These are phyloP conservation scores for Zygoascus tannicola DNA, from an alignment of 805 yeast genomes.

Conservation along the genomic window DNA sequence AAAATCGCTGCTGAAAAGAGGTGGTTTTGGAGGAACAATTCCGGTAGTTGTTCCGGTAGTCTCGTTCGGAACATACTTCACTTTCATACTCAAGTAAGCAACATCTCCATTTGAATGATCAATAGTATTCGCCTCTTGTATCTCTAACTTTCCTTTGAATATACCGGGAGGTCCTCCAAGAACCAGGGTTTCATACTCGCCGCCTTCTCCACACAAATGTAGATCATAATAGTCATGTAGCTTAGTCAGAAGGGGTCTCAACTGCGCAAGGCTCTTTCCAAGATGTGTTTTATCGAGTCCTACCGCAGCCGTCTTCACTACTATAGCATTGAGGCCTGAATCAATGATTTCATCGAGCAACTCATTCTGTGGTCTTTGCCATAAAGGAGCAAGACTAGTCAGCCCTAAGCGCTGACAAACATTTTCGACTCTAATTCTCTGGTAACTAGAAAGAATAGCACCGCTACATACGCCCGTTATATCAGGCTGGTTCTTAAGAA, in stretches of 20 bases:
- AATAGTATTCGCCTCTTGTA: conserved; percentile 34
- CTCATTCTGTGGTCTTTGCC: conserved; percentile 82
- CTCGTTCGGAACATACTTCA: conserved; percentile 34
- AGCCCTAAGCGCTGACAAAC: conserved; percentile 71
- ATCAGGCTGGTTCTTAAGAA: conserved; percentile 53
- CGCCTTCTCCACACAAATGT: conserved; percentile 98
- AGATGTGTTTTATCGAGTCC: conserved; percentile 63
- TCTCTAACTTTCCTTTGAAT: conserved; percentile 44
- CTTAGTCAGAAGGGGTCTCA: conserved; percentile 44
- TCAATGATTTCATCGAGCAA: conserved; percentile 74
- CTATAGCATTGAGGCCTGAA: conserved; percentile 62
- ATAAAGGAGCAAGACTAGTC: conserved; percentile 63
- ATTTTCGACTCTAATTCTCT: conserved; percentile 85
- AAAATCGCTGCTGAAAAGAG: conserved; percentile 29
- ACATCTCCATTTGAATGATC: conserved; percentile 57
- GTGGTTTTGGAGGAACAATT: conserved; percentile 15
- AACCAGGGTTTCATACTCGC: conserved; percentile 92
- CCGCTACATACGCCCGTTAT: conserved; percentile 87
- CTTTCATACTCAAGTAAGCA: conserved; percentile 50
- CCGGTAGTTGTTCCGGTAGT: conserved; percentile 15
- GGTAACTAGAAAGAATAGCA: conserved; percentile 92
- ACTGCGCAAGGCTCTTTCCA: conserved; percentile 55
- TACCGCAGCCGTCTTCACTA: conserved; percentile 88
- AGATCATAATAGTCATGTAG: conserved; percentile 65
- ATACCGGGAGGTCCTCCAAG: conserved; percentile 67